These are phyloP conservation scores for Tolypocladium pustulatum DNA, from an alignment of 2,329 filamentous ascomycete species.

Conservation along the genomic window DNA sequence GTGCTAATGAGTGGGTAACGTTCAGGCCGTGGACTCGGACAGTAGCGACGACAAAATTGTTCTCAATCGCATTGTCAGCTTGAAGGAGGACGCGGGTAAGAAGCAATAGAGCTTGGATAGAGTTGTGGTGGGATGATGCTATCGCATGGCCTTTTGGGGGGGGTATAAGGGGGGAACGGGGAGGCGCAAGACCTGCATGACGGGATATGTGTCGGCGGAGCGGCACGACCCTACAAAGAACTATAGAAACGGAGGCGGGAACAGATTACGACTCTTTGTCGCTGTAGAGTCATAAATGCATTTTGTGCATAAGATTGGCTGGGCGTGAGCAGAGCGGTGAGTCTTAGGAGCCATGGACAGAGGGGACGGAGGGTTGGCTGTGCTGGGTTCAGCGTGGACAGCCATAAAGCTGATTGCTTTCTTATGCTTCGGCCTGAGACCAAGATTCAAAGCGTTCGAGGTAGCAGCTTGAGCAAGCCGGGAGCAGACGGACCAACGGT, in stretches of 20 bases:
- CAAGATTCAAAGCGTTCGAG: not conserved
- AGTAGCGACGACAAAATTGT: constrained; percentile 71
- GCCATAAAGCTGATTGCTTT: not conserved
- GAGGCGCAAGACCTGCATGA: not conserved
- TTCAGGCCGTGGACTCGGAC: constrained; percentile 62
- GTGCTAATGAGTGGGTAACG: constrained; percentile 1
- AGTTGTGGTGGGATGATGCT: not conserved
- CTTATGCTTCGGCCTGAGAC: not conserved
- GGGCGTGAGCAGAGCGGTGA: not conserved
- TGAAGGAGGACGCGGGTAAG: constrained; percentile 82
- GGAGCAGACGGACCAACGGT: too few species aligned
- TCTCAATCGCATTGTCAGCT: constrained; percentile 80
- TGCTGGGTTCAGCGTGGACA: not conserved
- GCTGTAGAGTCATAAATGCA: not conserved
- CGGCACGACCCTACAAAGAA: not conserved
- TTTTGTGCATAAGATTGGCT: not conserved
- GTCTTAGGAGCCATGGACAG: not conserved
- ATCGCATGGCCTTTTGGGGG: too few species aligned
- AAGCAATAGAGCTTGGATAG: constrained; percentile 4
- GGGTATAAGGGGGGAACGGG: too few species aligned
- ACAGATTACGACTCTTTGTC: not conserved
- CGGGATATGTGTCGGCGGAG: not conserved
- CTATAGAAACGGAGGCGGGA: not conserved
- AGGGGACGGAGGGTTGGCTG: not conserved
- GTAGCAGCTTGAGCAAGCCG: not conserved